phyloP scores from a whole-genome alignment of 257 asterid species.

The Solanum lycopersicoides region DNA sequence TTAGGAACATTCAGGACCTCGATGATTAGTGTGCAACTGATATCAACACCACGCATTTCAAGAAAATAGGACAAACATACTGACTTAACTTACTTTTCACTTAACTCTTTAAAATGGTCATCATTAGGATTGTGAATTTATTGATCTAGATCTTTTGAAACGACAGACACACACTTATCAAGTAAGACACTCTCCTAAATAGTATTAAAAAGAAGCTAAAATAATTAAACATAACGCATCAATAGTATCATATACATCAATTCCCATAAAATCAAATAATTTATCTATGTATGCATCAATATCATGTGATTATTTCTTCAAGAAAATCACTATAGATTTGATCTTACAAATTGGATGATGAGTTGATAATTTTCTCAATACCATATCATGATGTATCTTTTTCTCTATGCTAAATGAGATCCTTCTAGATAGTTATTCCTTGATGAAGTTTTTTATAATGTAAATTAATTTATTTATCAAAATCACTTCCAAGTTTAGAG shows the following conservation, averaged over 20 bases:
- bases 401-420: too few species aligned
- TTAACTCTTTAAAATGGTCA: neutral
- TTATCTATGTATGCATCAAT: conserved; percentile 27
- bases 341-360: conserved; percentile 11
- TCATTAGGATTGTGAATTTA: neutral
- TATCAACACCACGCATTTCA: conserved; percentile 45
- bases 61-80: conserved; percentile 4
- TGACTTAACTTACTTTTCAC: neutral
- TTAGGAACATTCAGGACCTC: conserved; percentile 18
- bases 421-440: too few species aligned
- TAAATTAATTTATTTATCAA: neutral
- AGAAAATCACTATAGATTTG: conserved; percentile 10
- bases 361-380: neutral
- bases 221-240: neutral
- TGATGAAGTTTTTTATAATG: too few species aligned
- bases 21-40: conserved; percentile 51
- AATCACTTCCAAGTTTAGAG: neutral
- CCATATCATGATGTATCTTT: too few species aligned
- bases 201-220: conserved; percentile 24
- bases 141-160: conserved; percentile 9
- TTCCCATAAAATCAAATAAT: conserved; percentile 14
- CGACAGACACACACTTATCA: conserved; percentile 4
- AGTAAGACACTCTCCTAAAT: conserved; percentile 16
- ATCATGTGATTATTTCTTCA: conserved; percentile 10
- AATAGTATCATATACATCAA: conserved; percentile 25